phyloP scores from a whole-genome alignment of 106 monocot species.

The Cymbidium sinense region DNA sequence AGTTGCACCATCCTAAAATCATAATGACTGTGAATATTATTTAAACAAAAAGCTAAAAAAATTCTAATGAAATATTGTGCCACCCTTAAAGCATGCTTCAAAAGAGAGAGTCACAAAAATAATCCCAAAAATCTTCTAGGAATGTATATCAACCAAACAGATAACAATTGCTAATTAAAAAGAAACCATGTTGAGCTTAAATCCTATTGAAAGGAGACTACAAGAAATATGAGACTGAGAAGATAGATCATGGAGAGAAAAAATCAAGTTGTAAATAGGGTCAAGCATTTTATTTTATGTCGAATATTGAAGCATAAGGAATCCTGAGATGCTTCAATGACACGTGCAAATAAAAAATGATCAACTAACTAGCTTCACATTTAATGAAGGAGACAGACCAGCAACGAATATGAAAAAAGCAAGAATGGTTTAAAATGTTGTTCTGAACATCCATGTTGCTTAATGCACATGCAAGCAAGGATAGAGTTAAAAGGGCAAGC shows the following conservation, averaged over 20 bases:
- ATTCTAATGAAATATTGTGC: background rate
- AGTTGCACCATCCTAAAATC: constrained; percentile 1
- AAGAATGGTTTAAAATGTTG: background rate
- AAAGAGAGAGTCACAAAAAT: background rate
- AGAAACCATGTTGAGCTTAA: background rate
- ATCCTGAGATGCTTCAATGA: background rate
- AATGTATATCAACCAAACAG: constrained; percentile 3
- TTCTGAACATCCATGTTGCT: background rate
- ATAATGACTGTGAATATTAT: background rate
- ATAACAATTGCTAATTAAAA: background rate
- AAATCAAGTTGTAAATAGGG: background rate
- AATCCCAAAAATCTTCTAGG: background rate
- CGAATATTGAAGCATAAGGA: background rate
- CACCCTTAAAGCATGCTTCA: background rate
- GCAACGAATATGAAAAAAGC: background rate
- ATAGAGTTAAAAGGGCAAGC: background rate
- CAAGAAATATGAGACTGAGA: background rate
- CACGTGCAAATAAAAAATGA: background rate
- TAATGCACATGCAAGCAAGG: background rate
- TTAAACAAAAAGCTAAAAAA: background rate
- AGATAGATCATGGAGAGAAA: background rate
- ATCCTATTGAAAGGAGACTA: background rate
- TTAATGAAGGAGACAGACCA: background rate
- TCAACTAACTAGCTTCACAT: background rate
- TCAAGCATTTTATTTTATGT: background rate